A percentile compares a stretch with the other conserved stretches of the same genome.
Evolutionary conservation across 768 basidiomycete genomes (phyloP).

Genomic region (Leccinum arenicola): DNA sequence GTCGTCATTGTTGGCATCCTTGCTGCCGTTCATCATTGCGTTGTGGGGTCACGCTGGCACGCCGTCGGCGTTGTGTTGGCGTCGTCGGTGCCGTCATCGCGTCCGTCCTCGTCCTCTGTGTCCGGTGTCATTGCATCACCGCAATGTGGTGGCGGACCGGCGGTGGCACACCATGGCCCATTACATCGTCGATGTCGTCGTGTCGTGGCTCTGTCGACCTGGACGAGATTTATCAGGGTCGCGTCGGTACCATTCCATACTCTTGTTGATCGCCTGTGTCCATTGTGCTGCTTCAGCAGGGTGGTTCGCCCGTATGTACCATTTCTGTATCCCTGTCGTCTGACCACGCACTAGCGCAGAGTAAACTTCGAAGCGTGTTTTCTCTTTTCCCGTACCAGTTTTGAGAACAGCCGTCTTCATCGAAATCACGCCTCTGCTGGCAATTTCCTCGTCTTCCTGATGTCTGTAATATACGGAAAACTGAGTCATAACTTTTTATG

Average conservation of each 20-base stretch:
- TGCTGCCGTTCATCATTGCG: no score
- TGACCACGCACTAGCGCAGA: constrained; percentile 52
- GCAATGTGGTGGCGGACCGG: no score
- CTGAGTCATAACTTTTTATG: background rate
- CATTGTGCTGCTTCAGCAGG: constrained; percentile 88
- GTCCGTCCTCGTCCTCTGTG: no score
- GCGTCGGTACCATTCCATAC: constrained; percentile 68
- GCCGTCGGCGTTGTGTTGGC: no score
- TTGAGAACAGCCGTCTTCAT: constrained; percentile 77
- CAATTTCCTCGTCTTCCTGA: constrained; percentile 85
- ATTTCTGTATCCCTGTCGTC: constrained; percentile 56
- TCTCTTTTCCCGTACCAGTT: constrained; percentile 46
- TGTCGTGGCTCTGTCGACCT: constrained; percentile 41
- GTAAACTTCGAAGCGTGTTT: constrained; percentile 81
- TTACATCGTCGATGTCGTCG: no score
- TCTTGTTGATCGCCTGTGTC: constrained; percentile 71
- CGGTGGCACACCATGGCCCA: no score
- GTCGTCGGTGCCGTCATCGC: no score
- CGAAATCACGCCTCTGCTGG: constrained; percentile 83
- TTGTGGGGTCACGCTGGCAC: no score
- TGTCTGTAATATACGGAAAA: constrained; percentile 63
- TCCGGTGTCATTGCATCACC: no score
- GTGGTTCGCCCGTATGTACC: constrained; percentile 84
- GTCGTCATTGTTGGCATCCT: no score
- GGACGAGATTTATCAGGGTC: constrained; percentile 31